These are phyloP conservation scores for Mortierella hygrophila DNA, from an alignment of 192 early-diverging fungal genomes.

Conservation along the genomic window DNA sequence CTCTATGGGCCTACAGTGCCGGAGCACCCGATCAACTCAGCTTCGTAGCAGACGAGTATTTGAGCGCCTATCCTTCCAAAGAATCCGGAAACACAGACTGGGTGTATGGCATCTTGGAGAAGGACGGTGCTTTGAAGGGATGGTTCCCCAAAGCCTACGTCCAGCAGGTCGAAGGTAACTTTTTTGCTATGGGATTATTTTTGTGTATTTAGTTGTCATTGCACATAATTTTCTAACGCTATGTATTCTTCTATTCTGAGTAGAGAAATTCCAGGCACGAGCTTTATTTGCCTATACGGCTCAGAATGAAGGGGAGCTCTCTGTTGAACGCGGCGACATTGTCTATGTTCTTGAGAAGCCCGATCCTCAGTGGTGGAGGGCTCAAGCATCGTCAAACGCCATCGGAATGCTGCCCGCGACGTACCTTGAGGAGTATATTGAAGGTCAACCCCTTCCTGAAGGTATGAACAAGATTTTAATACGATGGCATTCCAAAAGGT, in stretches of 20 bases:
- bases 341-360: conserved; percentile 70
- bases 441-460: conserved; percentile 27
- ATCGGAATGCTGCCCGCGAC: conserved; percentile 61
- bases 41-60: conserved; percentile 56
- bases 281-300: conserved; percentile 60
- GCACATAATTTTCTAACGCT: neutral
- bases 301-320: conserved; percentile 68
- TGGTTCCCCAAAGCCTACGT: conserved; percentile 65
- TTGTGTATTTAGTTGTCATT: neutral
- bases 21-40: conserved; percentile 54
- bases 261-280: conserved; percentile 57
- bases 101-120: conserved; percentile 61
- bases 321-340: conserved; percentile 71
- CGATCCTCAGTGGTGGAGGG: conserved; percentile 63
- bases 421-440: conserved; percentile 60
- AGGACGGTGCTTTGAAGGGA: conserved; percentile 44
- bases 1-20: conserved; percentile 60
- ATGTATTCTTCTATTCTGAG: neutral
- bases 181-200: neutral
- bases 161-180: conserved; percentile 54
- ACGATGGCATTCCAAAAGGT: neutral
- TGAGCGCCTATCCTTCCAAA: conserved; percentile 52
- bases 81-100: conserved; percentile 58
- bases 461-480: conserved; percentile 5
- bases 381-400: conserved; percentile 40